Conservation (phyloP, 2,329 filamentous ascomycete genomes). For the Aspergillus brasiliensis region DNA sequence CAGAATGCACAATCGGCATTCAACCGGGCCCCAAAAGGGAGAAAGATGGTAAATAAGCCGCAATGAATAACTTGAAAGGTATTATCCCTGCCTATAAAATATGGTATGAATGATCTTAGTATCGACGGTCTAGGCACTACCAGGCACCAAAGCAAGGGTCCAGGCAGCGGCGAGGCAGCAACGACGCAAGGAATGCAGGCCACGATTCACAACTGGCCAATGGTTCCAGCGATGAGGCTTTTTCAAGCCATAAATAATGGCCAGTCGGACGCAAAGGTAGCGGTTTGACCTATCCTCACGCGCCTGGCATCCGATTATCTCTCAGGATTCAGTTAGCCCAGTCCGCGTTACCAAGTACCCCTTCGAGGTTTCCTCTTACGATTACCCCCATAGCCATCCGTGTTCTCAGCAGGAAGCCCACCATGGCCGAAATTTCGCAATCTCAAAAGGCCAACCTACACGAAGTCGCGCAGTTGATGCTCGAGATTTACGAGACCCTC, state of each 20-base stretch:
- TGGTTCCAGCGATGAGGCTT: too few species aligned
- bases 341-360: neutral
- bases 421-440: neutral
- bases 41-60: too few species aligned
- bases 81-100: too few species aligned
- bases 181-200: neutral
- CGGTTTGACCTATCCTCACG: neutral
- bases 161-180: neutral
- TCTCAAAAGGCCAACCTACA: slow-evolving; percentile 20
- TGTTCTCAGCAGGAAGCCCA: neutral
- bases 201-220: too few species aligned
- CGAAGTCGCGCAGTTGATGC: slow-evolving; percentile 30
- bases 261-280: too few species aligned
- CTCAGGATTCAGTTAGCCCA: neutral
- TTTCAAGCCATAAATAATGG: too few species aligned
- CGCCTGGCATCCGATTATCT: too few species aligned
- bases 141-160: neutral
- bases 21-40: too few species aligned
- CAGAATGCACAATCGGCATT: too few species aligned
- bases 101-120: too few species aligned
- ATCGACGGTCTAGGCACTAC: neutral
- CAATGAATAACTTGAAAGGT: too few species aligned
- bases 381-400: too few species aligned
- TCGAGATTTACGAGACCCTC: slow-evolving; percentile 33
- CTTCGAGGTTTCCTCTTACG: neutral